These are phyloP conservation scores for Aspergillus fischeri DNA, from an alignment of 2,329 filamentous ascomycete species.

Conservation along the genomic window DNA sequence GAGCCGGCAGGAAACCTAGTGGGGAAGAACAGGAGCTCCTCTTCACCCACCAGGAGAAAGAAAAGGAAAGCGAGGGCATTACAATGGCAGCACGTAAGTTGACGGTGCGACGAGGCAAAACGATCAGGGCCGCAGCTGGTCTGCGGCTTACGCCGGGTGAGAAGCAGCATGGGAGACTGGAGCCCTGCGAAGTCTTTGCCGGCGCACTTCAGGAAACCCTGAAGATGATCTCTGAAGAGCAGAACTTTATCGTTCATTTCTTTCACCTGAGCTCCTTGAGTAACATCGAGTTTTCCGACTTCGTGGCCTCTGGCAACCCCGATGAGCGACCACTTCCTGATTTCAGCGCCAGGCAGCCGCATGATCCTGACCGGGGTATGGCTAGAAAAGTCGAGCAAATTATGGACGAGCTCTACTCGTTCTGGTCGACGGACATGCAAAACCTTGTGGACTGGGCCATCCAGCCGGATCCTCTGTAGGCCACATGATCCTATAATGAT, in stretches of 20 bases:
- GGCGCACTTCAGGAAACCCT: constrained; percentile 76
- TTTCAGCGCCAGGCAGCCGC: constrained; percentile 67
- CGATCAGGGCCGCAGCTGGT: constrained; percentile 46
- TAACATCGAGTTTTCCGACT: constrained; percentile 76
- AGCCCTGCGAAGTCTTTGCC: constrained; percentile 77
- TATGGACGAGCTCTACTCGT: constrained; percentile 85
- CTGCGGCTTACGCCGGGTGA: constrained; percentile 46
- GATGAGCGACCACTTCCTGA: constrained; percentile 68
- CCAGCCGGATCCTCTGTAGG: constrained; percentile 74
- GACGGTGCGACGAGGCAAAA: constrained; percentile 91
- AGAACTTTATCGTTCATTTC: constrained; percentile 96
- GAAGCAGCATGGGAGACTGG: constrained; percentile 59
- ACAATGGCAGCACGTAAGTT: constrained; percentile 78
- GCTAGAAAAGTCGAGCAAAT: constrained; percentile 79
- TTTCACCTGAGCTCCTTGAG: constrained; percentile 90
- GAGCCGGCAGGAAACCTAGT: constrained; percentile 67
- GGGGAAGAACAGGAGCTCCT: constrained; percentile 78
- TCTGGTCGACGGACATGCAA: constrained; percentile 74
- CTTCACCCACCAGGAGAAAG: constrained; percentile 88
- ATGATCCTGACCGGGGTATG: constrained; percentile 83
- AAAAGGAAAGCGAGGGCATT: constrained; percentile 66
- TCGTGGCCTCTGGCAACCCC: constrained; percentile 63
- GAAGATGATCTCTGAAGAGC: constrained; percentile 82
- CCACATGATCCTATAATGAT: constrained; percentile 17
- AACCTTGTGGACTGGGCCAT: constrained; percentile 80